phyloP scores from a whole-genome alignment of 768 basidiomycete genomes.

The Auricularia heimuer region DNA sequence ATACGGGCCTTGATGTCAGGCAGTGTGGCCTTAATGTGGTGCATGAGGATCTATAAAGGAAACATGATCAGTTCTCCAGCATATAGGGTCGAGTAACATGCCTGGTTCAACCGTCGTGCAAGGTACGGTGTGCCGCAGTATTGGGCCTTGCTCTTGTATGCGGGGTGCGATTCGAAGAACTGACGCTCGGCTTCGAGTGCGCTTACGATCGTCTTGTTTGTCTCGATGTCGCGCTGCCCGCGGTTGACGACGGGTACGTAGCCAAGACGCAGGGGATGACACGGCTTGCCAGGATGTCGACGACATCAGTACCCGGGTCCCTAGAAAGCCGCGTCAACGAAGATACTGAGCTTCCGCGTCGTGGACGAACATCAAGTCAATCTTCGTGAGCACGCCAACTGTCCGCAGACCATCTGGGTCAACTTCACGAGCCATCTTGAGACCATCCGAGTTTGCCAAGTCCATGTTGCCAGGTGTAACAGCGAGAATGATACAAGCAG shows the following conservation, averaged over 20 bases:
- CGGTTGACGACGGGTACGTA: slow-evolving; percentile 99
- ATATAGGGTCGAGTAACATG: slow-evolving; percentile 35
- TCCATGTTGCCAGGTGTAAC: slow-evolving; percentile 95
- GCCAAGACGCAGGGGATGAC: slow-evolving; percentile 89
- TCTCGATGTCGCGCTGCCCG: slow-evolving; percentile 94
- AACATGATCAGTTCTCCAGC: not conserved
- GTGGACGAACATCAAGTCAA: slow-evolving; percentile 83
- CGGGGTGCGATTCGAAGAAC: slow-evolving; percentile 90
- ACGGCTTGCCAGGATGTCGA: slow-evolving; percentile 95
- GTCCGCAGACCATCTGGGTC: slow-evolving; percentile 96
- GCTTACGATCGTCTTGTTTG: slow-evolving; percentile 67
- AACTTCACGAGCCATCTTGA: slow-evolving; percentile 92
- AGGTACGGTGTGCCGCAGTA: slow-evolving; percentile 98
- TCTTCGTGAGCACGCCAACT: slow-evolving; percentile 96
- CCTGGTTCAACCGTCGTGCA: slow-evolving; percentile 83
- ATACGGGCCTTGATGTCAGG: slow-evolving; percentile 98
- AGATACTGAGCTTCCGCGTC: not conserved
- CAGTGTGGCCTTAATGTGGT: slow-evolving; percentile 94
- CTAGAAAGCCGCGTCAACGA: slow-evolving; percentile 30
- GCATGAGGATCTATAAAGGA: slow-evolving; percentile 80
- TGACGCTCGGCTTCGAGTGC: slow-evolving; percentile 85
- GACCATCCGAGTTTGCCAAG: slow-evolving; percentile 95
- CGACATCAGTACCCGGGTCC: slow-evolving; percentile 96
- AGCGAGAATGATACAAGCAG: slow-evolving; percentile 92
- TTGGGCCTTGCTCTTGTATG: slow-evolving; percentile 87